phyloP scores from a whole-genome alignment of 2,329 filamentous ascomycete species.

The Hymenoscyphus linearis region DNA sequence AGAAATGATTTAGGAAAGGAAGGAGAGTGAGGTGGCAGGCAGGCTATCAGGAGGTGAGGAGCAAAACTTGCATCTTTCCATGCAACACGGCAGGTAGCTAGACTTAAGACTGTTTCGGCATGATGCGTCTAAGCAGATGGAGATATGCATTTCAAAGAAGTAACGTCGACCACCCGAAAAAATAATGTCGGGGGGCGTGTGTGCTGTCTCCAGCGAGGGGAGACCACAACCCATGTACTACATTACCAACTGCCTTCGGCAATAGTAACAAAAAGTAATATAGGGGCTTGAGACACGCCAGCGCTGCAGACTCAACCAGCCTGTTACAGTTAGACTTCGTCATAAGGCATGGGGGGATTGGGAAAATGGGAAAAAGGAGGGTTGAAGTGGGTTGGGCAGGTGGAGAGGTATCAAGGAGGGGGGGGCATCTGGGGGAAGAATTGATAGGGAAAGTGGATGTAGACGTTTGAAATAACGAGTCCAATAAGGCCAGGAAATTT shows the following conservation, averaged over 20 bases:
- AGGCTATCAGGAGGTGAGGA: slow-evolving; percentile 21
- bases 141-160: slow-evolving; percentile 28
- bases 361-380: slow-evolving; percentile 14
- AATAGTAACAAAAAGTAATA: slow-evolving; percentile 24
- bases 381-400: slow-evolving; percentile 23
- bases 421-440: slow-evolving; percentile 19
- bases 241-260: slow-evolving; percentile 24
- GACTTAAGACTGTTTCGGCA: slow-evolving; percentile 31
- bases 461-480: slow-evolving; percentile 12
- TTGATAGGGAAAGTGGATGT: slow-evolving; percentile 10
- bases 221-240: slow-evolving; percentile 30
- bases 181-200: slow-evolving; percentile 24
- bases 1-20: slow-evolving; percentile 16
- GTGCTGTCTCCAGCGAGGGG: slow-evolving; percentile 31
- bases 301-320: slow-evolving; percentile 26
- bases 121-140: slow-evolving; percentile 30
- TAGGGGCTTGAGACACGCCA: slow-evolving; percentile 29
- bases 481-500: slow-evolving; percentile 12
- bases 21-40: slow-evolving; percentile 32
- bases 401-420: slow-evolving; percentile 15
- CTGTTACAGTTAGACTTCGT: slow-evolving; percentile 23
- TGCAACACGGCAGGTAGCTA: slow-evolving; percentile 32
- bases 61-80: slow-evolving; percentile 23
- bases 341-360: slow-evolving; percentile 20
- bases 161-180: slow-evolving; percentile 31